These are phyloP conservation scores for Pelargonium citronellum DNA, from an alignment of 441 rosid genomes.

Conservation along the genomic window DNA sequence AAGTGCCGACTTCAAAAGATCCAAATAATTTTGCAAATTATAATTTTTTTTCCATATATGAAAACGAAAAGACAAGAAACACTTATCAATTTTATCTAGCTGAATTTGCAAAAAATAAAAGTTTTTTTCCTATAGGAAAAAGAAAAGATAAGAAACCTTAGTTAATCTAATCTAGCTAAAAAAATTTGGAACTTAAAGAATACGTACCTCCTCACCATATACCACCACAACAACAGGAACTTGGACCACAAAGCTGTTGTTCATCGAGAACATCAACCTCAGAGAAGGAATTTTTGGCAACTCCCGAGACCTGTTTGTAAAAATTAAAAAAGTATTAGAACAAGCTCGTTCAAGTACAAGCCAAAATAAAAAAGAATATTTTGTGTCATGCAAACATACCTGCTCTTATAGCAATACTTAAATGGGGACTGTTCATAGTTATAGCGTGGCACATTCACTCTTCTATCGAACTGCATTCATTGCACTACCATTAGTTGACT, in stretches of 20 bases:
- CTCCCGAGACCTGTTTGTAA: slow-evolving; percentile 31
- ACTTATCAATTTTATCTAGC: too few relatives aligned
- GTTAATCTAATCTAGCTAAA: not conserved
- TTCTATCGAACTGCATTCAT: slow-evolving; percentile 46
- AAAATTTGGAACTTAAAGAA: too few relatives aligned
- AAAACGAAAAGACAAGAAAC: too few relatives aligned
- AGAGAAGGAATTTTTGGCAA: slow-evolving; percentile 52
- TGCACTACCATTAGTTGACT: slow-evolving; percentile 15
- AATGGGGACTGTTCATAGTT: slow-evolving; percentile 47
- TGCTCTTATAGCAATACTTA: slow-evolving; percentile 66
- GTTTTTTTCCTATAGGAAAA: not conserved
- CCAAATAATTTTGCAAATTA: not conserved
- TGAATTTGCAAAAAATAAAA: too few relatives aligned
- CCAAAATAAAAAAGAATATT: not conserved
- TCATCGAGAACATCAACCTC: slow-evolving; percentile 51
- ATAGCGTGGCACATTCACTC: slow-evolving; percentile 42
- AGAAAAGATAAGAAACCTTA: not conserved
- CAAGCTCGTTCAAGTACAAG: not conserved
- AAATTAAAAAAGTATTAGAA: slow-evolving; percentile 13
- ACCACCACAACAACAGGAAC: slow-evolving; percentile 49
- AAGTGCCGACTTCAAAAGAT: not conserved
- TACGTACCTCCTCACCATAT: slow-evolving; percentile 40
- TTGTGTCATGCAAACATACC: slow-evolving; percentile 37
- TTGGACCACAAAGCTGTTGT: slow-evolving; percentile 62
- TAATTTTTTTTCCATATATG: not conserved